Percentiles rank a stretch among this genome's conserved stretches.
These are phyloP conservation scores for Naganishia liquefaciens DNA, from an alignment of 1,284 basidiomycete genomes.

Conservation along the genomic window DNA sequence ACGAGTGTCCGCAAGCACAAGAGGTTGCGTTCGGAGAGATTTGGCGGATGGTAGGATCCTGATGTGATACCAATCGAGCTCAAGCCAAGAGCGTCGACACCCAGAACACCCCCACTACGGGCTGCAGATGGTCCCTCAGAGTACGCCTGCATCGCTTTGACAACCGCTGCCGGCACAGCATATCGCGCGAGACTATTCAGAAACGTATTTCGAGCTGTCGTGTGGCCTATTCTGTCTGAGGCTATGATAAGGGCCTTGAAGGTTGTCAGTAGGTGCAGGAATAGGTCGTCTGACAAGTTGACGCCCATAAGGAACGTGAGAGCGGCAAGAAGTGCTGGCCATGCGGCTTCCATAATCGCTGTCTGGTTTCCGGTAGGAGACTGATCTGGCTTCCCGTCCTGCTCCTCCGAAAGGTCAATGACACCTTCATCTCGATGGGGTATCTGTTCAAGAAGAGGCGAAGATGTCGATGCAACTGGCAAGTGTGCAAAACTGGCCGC, in stretches of 20 bases:
- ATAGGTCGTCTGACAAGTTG: constrained; percentile 69
- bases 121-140: constrained; percentile 54
- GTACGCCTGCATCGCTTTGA: constrained; percentile 76
- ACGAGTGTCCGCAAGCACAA: constrained; percentile 84
- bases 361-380: constrained; percentile 55
- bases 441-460: not conserved
- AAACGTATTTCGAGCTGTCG: constrained; percentile 89
- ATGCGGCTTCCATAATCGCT: constrained; percentile 79
- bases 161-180: constrained; percentile 81
- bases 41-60: constrained; percentile 60
- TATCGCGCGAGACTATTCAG: constrained; percentile 82
- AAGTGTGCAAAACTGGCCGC: constrained; percentile 70
- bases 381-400: not conserved
- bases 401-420: constrained; percentile 5
- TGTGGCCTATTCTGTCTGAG: constrained; percentile 78
- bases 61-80: constrained; percentile 43
- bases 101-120: constrained; percentile 62
- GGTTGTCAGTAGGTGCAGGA: constrained; percentile 71
- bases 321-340: constrained; percentile 86
- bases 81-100: constrained; percentile 72
- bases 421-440: not conserved
- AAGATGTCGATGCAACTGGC: not conserved
- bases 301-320: constrained; percentile 86
- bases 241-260: constrained; percentile 55
- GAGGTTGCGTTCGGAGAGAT: constrained; percentile 82